Evolutionary conservation across 306 rosid species (phyloP).

Genomic region (Gillenia trifoliata): DNA sequence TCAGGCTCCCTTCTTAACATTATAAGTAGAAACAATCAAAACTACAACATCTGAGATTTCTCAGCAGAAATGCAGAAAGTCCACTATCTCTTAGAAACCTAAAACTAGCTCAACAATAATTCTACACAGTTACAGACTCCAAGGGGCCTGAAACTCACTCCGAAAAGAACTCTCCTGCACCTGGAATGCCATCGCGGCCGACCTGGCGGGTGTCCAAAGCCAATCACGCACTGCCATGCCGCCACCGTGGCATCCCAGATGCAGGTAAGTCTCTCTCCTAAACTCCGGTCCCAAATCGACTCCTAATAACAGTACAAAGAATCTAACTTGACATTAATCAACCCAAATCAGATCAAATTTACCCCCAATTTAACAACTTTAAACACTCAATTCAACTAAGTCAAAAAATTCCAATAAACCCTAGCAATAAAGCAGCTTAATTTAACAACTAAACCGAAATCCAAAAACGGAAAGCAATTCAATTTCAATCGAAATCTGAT

Average conservation of each 20-base stretch:
- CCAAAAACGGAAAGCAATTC: not conserved
- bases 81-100: not conserved
- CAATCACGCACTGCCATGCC: not conserved
- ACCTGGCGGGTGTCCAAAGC: too few species aligned
- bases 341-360: not conserved
- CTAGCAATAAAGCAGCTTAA: not conserved
- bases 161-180: not conserved
- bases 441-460: not conserved
- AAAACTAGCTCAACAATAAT: not conserved
- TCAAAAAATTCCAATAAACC: not conserved
- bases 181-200: too few species aligned
- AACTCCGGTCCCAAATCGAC: not conserved
- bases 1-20: not conserved
- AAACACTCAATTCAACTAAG: not conserved
- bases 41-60: not conserved
- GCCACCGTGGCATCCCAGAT: not conserved
- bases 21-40: not conserved
- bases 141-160: not conserved
- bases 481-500: conserved; percentile 4
- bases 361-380: not conserved
- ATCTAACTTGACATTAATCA: not conserved
- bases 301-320: too few species aligned
- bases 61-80: not conserved
- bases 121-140: not conserved
- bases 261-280: too few species aligned